Percentiles rank a stretch among this genome's conserved stretches.
Conservation (phyloP, 805 yeast genomes). For the Saturnispora gosingensis region DNA sequence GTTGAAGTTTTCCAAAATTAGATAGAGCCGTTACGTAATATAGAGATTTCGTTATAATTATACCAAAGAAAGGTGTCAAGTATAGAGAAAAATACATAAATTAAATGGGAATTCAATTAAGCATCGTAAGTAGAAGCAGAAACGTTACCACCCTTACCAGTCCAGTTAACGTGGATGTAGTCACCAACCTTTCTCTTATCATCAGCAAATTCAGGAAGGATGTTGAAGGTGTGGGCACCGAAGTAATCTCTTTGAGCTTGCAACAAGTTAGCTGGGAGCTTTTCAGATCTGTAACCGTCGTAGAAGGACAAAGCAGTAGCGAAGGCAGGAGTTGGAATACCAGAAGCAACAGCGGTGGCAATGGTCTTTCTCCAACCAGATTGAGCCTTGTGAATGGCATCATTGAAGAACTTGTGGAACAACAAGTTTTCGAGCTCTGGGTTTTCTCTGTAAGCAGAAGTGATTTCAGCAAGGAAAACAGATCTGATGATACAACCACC, state of each 20-base stretch:
- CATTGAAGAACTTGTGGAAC: constrained; percentile 89
- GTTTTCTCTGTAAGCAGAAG: constrained; percentile 88
- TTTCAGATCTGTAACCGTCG: constrained; percentile 96
- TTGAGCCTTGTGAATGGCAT: constrained; percentile 91
- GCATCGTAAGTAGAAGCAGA: constrained; percentile 94
- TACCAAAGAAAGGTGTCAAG: not conserved
- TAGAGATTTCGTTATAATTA: not conserved
- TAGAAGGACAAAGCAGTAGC: constrained; percentile 94
- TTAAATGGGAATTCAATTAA: constrained; percentile 27
- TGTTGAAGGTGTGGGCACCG: constrained; percentile 98
- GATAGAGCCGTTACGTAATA: not conserved
- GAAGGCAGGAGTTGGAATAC: constrained; percentile 98
- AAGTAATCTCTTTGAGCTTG: constrained; percentile 99
- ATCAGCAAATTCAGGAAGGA: constrained; percentile 77
- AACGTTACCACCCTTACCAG: constrained; percentile 97
- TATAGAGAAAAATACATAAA: not conserved
- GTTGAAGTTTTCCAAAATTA: not conserved
- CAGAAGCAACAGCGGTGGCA: constrained; percentile 67
- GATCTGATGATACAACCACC: constrained; percentile 99
- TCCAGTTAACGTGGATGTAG: constrained; percentile 97
- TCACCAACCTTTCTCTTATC: constrained; percentile 67
- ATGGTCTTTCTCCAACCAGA: constrained; percentile 89
- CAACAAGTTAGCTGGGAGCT: constrained; percentile 93
- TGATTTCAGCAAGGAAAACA: constrained; percentile 94
- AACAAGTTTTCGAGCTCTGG: constrained; percentile 92